Evolutionary conservation across 1,284 basidiomycete genomes (phyloP).

Genomic region (Pisolithus thermaeus): DNA sequence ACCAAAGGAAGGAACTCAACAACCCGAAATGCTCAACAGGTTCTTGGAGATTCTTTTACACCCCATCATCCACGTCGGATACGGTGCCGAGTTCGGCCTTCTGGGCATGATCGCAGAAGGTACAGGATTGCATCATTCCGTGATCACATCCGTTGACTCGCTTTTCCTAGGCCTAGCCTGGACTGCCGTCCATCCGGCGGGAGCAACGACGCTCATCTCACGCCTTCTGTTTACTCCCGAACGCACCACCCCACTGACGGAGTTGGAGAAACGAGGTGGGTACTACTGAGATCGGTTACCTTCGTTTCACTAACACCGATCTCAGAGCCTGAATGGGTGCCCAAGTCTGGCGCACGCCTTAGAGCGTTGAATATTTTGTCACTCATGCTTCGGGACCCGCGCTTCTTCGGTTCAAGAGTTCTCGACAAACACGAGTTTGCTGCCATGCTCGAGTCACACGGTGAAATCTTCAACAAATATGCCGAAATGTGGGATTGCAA

Average conservation of each 20-base stretch:
- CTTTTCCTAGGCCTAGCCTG: conserved; percentile 37
- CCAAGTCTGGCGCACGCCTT: conserved; percentile 20
- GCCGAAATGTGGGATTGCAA: conserved; percentile 28
- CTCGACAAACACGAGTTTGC: conserved; percentile 28
- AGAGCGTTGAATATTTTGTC: conserved; percentile 36
- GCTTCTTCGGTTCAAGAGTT: conserved; percentile 21
- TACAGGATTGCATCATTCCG: conserved; percentile 15
- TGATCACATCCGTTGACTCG: not conserved
- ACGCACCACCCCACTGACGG: conserved; percentile 25
- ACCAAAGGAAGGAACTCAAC: conserved; percentile 17
- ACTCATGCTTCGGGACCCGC: conserved; percentile 34
- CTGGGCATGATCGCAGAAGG: conserved; percentile 63
- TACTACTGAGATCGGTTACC: not conserved
- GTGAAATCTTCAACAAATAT: conserved; percentile 26
- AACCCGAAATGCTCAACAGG: conserved; percentile 57
- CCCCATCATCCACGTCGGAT: conserved; percentile 60
- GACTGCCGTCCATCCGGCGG: conserved; percentile 34
- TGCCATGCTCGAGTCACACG: conserved; percentile 27
- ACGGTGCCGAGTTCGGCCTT: conserved; percentile 59
- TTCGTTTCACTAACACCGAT: conserved; percentile 2
- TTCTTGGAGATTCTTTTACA: conserved; percentile 57
- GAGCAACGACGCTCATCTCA: conserved; percentile 25
- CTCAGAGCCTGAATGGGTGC: conserved; percentile 16
- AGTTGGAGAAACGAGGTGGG: conserved; percentile 16
- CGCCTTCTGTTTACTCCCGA: conserved; percentile 24